Evolutionary conservation across 1,139 yeast genomes (phyloP), one percentile per base, ranked within the genome.

Genomic region (Scheffersomyces lignicola): DNA sequence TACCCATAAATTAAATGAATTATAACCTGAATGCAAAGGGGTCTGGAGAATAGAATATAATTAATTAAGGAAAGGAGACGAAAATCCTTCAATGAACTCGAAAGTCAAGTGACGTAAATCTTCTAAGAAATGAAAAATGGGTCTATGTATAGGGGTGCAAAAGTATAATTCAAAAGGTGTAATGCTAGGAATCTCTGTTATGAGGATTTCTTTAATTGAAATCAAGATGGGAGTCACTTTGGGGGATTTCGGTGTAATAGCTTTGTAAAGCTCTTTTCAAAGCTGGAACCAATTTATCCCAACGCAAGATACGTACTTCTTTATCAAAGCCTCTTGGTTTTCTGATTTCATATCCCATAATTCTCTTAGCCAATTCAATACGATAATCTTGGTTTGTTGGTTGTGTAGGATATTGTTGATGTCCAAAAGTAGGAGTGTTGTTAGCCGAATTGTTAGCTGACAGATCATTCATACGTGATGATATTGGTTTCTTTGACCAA

Each of bases 321-420:
- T 79, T 80, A 49, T 79, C 84, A 52, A 80, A 79, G 1, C 84
- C 84, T 47, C 85, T 63, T 23, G 85, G 86, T 48, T 76, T 78
- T 48, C 85, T 66, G 15, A 67, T 62, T 42, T 75, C 79, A 51
- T 80, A 80, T n/a, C 74, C 73, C 83, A 79, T 79, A 24, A 80
- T 79, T 51, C 84, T 64, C 43, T 75, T 76, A 4, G 84, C 84
- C 42, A 80, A 62, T 47, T 78, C 83, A 21, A 66, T 57, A 44
- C 80, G 59, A 47, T 65, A 69, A 45, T 77, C 81, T 21, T 65
- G 65, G 43, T 65, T 67, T 20, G 50, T 41, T 9, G 58, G 58
- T 23, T 24, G 25, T 29, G 18, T 33, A 12, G 15, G 36, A 45
- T 29, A 28, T 39, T 38, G 43, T 24, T 29, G 37, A 35, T 25